Percentiles rank a stretch among this genome's conserved stretches.
These are phyloP conservation scores for Blastobotrys malaysiensis DNA, from an alignment of 1,139 yeast species.

Conservation along the genomic window DNA sequence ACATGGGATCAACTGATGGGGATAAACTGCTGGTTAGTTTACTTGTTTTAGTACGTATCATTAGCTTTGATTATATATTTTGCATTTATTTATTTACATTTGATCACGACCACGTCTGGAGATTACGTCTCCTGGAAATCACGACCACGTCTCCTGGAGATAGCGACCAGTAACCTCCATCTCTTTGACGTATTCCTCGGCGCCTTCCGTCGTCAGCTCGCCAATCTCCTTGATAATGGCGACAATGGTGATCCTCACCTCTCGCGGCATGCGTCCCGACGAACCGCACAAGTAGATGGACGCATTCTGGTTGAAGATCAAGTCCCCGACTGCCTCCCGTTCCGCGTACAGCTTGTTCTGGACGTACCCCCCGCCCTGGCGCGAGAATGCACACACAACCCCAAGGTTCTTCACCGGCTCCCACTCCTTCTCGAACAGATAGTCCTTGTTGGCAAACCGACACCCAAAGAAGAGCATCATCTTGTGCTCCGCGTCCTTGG, in stretches of 20 bases:
- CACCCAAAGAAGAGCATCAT: conserved; percentile 66
- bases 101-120: conserved; percentile 69
- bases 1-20: background rate
- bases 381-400: conserved; percentile 55
- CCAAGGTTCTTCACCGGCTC: conserved; percentile 33
- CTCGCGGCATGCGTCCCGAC: conserved; percentile 91
- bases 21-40: background rate
- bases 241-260: conserved; percentile 72
- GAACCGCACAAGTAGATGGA: conserved; percentile 81
- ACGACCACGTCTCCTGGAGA: conserved; percentile 87
- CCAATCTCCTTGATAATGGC: conserved; percentile 45
- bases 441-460: conserved; percentile 62
- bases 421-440: conserved; percentile 57
- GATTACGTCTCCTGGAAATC: too few species aligned
- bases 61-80: background rate
- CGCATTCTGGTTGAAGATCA: conserved; percentile 52
- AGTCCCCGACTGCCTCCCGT: conserved; percentile 43
- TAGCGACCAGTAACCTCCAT: conserved; percentile 69
- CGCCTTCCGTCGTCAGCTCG: conserved; percentile 27
- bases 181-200: conserved; percentile 45
- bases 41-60: too few species aligned
- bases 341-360: conserved; percentile 62
- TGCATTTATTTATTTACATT: conserved; percentile 3
- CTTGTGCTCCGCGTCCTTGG: conserved; percentile 6
- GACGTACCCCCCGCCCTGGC: conserved; percentile 51